A percentile compares a stretch with the other conserved stretches of the same genome.
These are phyloP conservation scores for Neurospora sp. DNA, from an alignment of 495 filamentous ascomycete genomes.

Conservation along the genomic window DNA sequence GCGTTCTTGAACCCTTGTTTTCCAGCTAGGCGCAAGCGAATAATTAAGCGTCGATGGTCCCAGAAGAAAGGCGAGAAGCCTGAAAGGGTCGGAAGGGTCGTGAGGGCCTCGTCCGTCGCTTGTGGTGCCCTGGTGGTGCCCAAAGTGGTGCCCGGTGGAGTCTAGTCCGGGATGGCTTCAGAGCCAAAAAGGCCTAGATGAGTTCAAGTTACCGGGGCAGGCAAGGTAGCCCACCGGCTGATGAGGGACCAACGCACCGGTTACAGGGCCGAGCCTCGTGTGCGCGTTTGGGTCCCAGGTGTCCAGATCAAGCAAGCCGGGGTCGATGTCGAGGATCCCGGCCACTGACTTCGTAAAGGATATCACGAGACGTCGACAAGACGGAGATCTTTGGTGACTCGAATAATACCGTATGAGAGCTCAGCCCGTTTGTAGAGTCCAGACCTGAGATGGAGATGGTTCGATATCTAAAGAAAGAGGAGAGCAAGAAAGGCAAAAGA, in stretches of 20 bases:
- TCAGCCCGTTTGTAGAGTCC: neutral
- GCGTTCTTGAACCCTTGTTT: neutral
- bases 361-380: neutral
- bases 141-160: neutral
- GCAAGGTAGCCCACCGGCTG: neutral
- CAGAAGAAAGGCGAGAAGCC: neutral
- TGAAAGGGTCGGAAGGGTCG: neutral
- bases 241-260: neutral
- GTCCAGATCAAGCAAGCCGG: neutral
- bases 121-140: neutral
- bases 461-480: neutral
- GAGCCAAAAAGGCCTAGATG: neutral
- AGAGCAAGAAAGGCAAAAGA: neutral
- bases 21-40: neutral
- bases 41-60: neutral
- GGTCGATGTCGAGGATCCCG: neutral
- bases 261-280: neutral
- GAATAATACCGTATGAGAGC: neutral
- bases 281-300: neutral
- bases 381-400: neutral
- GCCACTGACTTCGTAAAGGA: neutral
- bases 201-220: neutral
- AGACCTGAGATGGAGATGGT: neutral
- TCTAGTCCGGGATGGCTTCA: neutral
- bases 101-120: neutral